phyloP scores from a whole-genome alignment of 352 stramenopile species.

The Phytopythium cucurbitacearum region DNA sequence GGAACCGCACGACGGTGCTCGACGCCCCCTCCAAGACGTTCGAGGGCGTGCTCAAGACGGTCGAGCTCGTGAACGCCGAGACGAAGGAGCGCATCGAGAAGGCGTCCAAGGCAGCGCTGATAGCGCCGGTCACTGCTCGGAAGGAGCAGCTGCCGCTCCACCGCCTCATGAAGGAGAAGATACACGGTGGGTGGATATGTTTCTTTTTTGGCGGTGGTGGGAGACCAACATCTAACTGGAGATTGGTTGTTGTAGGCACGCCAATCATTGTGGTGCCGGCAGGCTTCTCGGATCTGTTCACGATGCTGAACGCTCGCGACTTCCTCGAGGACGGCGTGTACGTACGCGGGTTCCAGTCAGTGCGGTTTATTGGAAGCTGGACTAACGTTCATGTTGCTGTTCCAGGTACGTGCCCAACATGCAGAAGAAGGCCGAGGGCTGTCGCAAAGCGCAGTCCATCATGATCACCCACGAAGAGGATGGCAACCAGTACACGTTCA shows the following conservation, averaged over 20 bases:
- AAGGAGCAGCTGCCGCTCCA: slow-evolving; percentile 71
- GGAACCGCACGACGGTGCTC: slow-evolving; percentile 70
- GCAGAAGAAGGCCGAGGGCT: slow-evolving; percentile 84
- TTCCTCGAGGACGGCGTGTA: slow-evolving; percentile 85
- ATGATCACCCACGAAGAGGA: slow-evolving; percentile 81
- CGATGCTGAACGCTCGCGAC: slow-evolving; percentile 87
- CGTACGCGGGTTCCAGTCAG: slow-evolving; percentile 5
- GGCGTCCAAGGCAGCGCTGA: slow-evolving; percentile 63
- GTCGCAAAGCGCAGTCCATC: slow-evolving; percentile 78
- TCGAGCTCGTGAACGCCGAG: slow-evolving; percentile 79
- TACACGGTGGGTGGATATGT: slow-evolving; percentile 37
- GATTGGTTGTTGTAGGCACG: slow-evolving; percentile 32
- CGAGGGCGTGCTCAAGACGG: slow-evolving; percentile 74
- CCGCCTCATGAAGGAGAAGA: slow-evolving; percentile 70
- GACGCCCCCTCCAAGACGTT: slow-evolving; percentile 80
- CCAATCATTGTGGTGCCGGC: slow-evolving; percentile 91
- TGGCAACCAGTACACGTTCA: slow-evolving; percentile 81
- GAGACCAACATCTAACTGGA: background rate
- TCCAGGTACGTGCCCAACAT: slow-evolving; percentile 57
- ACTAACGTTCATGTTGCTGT: background rate
- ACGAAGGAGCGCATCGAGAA: slow-evolving; percentile 87
- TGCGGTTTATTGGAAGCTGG: background rate
- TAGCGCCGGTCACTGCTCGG: slow-evolving; percentile 26
- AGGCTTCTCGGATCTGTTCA: slow-evolving; percentile 84
- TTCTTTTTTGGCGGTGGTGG: background rate